Base-by-base conservation (phyloP, 169 alveolate genomes). In the Cyclospora cayetanensis region DNA sequence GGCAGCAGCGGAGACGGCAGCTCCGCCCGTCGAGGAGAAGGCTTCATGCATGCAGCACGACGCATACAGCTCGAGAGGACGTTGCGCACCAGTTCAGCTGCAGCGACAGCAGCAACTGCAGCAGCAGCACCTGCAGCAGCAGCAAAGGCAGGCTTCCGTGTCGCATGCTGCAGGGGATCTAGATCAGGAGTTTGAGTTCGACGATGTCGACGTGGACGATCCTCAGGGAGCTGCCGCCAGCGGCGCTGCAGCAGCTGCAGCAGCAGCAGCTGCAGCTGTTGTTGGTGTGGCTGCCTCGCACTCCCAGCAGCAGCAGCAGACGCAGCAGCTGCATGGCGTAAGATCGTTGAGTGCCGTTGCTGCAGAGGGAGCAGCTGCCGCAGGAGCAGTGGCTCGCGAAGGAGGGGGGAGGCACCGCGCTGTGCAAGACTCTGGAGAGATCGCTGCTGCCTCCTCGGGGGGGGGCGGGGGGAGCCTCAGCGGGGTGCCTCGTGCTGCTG, bases 181-280 rank as follows among this genome's bases (percentile, higher is more conserved):
- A 46, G 92, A 88, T n/a, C 87, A 68, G 12, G 92, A 88, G 66
- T 88, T 88, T 50, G 92, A 88, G 82, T 88, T 88, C 50, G 92
- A 88, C 66, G 92, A 88, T 53, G 92, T 72, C 25, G 92, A 88
- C 35, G 41, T 88, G 68, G 86, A 88, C 20, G 92, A 88, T 12
- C 42, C 86, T 15, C 92, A 88, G 52, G 82, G 85, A 42, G 53
- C 60, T 3, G 85, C 42, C 37, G 84, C 74, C 20, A 74, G 85
- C 25, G 91, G 79, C 5, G 46, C 41, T 4, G 82, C 60, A 31
- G 80, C 80, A 15, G 90, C 79, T 18, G 35, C 39, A 2, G 77
- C 34, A 11, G 77, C 34, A 25, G 42, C 41, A 11, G 80, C 42
- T 25, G 50, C 80, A 25, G 80, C 80, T 50, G 9, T 18, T 50